Conservation (phyloP, 768 basidiomycete genomes). For the Chlorophyllum brunneum region DNA sequence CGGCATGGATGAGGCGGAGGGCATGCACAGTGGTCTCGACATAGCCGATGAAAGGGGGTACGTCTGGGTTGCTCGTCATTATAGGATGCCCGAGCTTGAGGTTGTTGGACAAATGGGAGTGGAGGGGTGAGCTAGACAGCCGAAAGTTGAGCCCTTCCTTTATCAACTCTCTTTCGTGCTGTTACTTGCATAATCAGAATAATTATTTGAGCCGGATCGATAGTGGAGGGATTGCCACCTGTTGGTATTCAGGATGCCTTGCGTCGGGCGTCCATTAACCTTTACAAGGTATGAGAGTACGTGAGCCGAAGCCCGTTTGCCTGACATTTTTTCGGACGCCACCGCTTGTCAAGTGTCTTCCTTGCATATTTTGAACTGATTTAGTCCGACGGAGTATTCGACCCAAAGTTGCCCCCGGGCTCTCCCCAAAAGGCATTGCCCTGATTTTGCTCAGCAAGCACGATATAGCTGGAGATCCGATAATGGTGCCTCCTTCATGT, state of each 20-base stretch:
- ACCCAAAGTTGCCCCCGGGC: slow-evolving; percentile 8
- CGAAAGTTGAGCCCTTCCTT: slow-evolving; percentile 35
- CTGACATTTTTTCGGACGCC: slow-evolving; percentile 40
- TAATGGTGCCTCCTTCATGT: slow-evolving; percentile 9
- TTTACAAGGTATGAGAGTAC: slow-evolving; percentile 34
- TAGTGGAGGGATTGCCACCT: slow-evolving; percentile 17
- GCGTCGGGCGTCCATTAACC: slow-evolving; percentile 36
- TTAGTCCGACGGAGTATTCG: slow-evolving; percentile 13
- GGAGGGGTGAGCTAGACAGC: slow-evolving; percentile 35
- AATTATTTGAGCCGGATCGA: slow-evolving; percentile 28
- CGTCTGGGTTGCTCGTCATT: slow-evolving; percentile 51
- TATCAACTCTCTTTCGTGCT: slow-evolving; percentile 36
- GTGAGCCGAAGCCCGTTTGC: slow-evolving; percentile 38
- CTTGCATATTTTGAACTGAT: slow-evolving; percentile 14
- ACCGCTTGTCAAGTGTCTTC: slow-evolving; percentile 37
- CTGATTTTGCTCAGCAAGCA: slow-evolving; percentile 13
- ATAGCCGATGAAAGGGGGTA: slow-evolving; percentile 71
- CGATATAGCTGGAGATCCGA: slow-evolving; percentile 22
- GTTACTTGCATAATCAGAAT: slow-evolving; percentile 35
- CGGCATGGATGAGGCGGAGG: slow-evolving; percentile 79
- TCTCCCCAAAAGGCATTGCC: slow-evolving; percentile 5
- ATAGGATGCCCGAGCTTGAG: slow-evolving; percentile 45
- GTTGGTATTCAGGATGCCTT: slow-evolving; percentile 23
- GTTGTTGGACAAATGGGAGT: slow-evolving; percentile 50
- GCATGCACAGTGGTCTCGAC: slow-evolving; percentile 82